Evolutionary conservation across 805 yeast genomes (phyloP), one percentile per base, ranked within the genome.

Genomic region (Zygosaccharomyces bailii): DNA sequence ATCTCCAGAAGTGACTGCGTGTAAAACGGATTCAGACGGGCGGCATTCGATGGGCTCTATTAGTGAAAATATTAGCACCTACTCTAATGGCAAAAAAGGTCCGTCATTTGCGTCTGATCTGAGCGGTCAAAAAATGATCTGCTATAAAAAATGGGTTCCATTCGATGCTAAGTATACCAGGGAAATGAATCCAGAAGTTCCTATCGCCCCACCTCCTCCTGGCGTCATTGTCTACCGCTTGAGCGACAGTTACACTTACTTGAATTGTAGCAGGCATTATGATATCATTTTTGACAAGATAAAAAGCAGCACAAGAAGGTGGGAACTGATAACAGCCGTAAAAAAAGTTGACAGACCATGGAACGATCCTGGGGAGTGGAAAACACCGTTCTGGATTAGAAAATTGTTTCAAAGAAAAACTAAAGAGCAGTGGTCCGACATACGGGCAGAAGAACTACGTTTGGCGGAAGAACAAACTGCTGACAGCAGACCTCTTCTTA

Each of bases 191-290:
- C 67, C 75, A 4, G 75, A 73, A n/a, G 64, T 89, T 13, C 60
- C 70, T 0, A 76, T 90, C 5, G 63, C 63, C 11, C 85, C 89
- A 1, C 96, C 97, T 10, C 96, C 96, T 20, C 87, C 91, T 1
- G 96, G 97, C 25, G 89, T 90, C 13, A 56, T 89, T 45, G 95
- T 90, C 2, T 90, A 82, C 71, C 78, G 93, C 56, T 84, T 93
- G 31, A 69, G 82, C 13, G 96, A 90, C 58, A 71, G 89, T 11
- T 84, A 86, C 66, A 78, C 87, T 1, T 90, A 88, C 67, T 80
- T 95, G 31, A 90, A 90, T 61, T 75, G 84, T 36, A 80, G 96
- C 0, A 68, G 76, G 49, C 95, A 85, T 61, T 72, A 78, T 34
- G 96, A 89, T 55, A 61, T 66, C 19, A 73, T 90, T 13, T 69